Evolutionary conservation across 2,329 filamentous ascomycete genomes (phyloP).

Genomic region (Xylaria multiplex): DNA sequence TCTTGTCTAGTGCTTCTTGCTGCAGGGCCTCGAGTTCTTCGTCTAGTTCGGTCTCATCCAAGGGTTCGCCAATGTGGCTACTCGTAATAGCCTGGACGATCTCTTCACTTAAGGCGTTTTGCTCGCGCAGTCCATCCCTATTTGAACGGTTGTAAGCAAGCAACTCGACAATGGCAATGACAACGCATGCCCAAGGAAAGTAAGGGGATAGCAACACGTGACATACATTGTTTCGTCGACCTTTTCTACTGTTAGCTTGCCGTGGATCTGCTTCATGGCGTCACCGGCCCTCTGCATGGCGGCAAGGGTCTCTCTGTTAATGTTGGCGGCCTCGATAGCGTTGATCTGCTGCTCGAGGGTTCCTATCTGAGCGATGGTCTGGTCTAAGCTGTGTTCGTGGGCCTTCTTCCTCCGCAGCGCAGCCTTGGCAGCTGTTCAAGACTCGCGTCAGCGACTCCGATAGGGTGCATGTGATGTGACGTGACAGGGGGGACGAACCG

Average conservation of each 20-base stretch:
- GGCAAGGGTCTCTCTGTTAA: constrained; percentile 94
- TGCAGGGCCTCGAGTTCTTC: constrained; percentile 86
- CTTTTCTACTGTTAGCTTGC: constrained; percentile 89
- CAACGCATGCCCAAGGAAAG: not conserved
- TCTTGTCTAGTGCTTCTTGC: constrained; percentile 91
- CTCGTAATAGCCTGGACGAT: constrained; percentile 86
- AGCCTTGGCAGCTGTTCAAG: constrained; percentile 79
- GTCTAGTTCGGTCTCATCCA: constrained; percentile 89
- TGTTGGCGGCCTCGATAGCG: constrained; percentile 96
- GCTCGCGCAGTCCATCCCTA: constrained; percentile 90
- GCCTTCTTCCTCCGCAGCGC: constrained; percentile 94
- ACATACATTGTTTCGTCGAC: constrained; percentile 94
- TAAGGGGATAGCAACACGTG: constrained; percentile 63
- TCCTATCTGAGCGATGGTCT: constrained; percentile 88
- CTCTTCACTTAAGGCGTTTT: constrained; percentile 92
- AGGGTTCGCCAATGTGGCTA: constrained; percentile 70
- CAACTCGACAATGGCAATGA: not conserved
- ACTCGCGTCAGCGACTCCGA: constrained; percentile 38
- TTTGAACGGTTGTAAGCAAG: constrained; percentile 35
- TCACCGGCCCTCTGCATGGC: constrained; percentile 92
- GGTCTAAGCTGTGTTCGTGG: constrained; percentile 89
- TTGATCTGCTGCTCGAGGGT: constrained; percentile 96
- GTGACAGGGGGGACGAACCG: constrained; percentile 66
- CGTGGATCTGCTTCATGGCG: constrained; percentile 94
- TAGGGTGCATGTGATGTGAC: constrained; percentile 1